phyloP scores from a whole-genome alignment of 75 land plant species.

The Picea sitchensis region DNA sequence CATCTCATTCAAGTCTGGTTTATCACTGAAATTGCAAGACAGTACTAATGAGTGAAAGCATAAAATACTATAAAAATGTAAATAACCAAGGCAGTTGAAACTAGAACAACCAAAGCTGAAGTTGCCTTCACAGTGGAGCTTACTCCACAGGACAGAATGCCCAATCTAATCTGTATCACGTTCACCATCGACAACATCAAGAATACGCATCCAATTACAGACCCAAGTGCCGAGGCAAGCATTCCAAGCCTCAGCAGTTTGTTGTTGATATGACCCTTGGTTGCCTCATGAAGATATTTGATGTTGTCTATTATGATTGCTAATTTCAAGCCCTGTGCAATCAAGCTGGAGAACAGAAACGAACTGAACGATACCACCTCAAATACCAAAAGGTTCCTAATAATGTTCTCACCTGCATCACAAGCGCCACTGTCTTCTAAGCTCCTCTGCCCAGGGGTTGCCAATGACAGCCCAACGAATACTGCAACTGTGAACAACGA shows the following conservation, averaged over 20 bases:
- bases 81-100: conserved; percentile 54
- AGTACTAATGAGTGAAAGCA: conserved; percentile 51
- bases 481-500: conserved; percentile 97
- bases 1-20: too few species aligned
- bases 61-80: conserved; percentile 80
- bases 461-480: conserved; percentile 82
- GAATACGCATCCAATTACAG: conserved; percentile 77
- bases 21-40: too few species aligned
- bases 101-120: conserved; percentile 51
- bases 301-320: conserved; percentile 70
- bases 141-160: conserved; percentile 64
- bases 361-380: conserved; percentile 93
- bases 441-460: conserved; percentile 53
- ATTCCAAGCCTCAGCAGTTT: conserved; percentile 69
- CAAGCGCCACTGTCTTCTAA: conserved; percentile 34
- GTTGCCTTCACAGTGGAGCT: conserved; percentile 47
- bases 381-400: conserved; percentile 50
- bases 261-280: conserved; percentile 52
- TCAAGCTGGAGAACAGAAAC: conserved; percentile 88
- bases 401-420: conserved; percentile 44
- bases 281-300: conserved; percentile 50
- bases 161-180: conserved; percentile 79
- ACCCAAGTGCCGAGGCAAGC: conserved; percentile 73
- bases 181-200: conserved; percentile 78
- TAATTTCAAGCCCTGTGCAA: conserved; percentile 94